These are phyloP conservation scores for Suillus ampliporus DNA, from an alignment of 768 basidiomycete genomes.

Conservation along the genomic window DNA sequence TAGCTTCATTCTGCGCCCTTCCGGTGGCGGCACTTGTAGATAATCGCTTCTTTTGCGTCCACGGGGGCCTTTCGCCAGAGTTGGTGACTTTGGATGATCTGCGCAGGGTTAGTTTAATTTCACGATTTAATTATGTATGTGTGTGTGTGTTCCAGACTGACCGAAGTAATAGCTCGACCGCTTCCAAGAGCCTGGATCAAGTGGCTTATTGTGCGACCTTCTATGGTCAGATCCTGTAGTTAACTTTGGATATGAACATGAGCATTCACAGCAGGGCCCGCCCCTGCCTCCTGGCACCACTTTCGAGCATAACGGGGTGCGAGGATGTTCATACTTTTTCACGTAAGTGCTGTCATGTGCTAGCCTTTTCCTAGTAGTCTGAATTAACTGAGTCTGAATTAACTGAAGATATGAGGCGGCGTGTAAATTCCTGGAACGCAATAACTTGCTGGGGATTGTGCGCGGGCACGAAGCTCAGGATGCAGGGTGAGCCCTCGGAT, in stretches of 20 bases:
- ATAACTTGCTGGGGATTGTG: conserved; percentile 88
- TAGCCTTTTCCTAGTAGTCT: not conserved
- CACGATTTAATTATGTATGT: conserved; percentile 8
- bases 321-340: conserved; percentile 93
- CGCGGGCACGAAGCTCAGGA: conserved; percentile 99
- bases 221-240: conserved; percentile 95
- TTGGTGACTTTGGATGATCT: conserved; percentile 82
- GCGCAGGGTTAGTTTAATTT: conserved; percentile 48
- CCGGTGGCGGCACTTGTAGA: conserved; percentile 94
- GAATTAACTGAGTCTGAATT: conserved; percentile 8
- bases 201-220: conserved; percentile 91
- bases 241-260: conserved; percentile 85
- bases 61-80: conserved; percentile 93
- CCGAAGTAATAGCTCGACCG: conserved; percentile 73
- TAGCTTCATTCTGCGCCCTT: conserved; percentile 87
- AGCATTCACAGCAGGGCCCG: conserved; percentile 54
- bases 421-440: conserved; percentile 92
- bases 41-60: conserved; percentile 95
- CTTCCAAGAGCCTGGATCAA: conserved; percentile 91
- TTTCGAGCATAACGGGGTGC: conserved; percentile 80
- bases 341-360: conserved; percentile 61
- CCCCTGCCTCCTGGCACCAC: conserved; percentile 60
- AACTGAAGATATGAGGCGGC: conserved; percentile 83
- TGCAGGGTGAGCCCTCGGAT: conserved; percentile 65
- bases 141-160: conserved; percentile 14